Evolutionary conservation across 208 protist species (phyloP), one percentile per base, ranked within the genome.

Genomic region (Wallacemonas collosoma): DNA sequence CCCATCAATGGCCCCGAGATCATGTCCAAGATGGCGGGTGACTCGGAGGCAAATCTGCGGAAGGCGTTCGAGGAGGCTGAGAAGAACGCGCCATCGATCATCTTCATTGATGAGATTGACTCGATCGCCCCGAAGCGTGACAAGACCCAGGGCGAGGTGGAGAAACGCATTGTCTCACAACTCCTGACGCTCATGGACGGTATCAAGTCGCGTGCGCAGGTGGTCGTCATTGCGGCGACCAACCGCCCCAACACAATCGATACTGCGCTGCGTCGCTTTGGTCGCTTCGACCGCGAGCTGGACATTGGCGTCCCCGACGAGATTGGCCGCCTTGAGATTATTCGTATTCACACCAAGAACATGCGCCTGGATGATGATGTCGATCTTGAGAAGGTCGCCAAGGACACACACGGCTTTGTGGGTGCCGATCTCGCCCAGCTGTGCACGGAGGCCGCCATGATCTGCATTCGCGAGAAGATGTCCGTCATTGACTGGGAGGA

Each of bases 81-180:
- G 79, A 99, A 99, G 93, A 99, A 99, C 89, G 87, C 98, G 1
- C 99, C 99, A 44, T 83, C 99, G 43, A 99, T 99, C 86, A 99
- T 99, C 78, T 99, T 99, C 90, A 99, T 99, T 83, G 99, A 99
- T 85, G 99, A 99, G 90, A 99, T 99, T 71, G 99, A 99, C 90
- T 98, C 98, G 9, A 99, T 99, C 73, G 99, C 99, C 6, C 99
- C 99, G 56, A 99, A 99, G 91, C 93, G 99, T 77, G 99, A 99
- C 61, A 99, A 99, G 76, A 93, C 98, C 35, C 89, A 99, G 82
- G 99, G 99, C 69, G 99, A 99, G 89, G 99, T 99, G 60, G 99
- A 99, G 91, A 98, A 98, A 80, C 95, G 99, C 79, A 99, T 99
- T 83, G 99, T 99, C 7, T 99, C 99, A 35, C 99, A 99, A 94